These are phyloP conservation scores for Epichloe sp. DNA, from an alignment of 2,329 filamentous ascomycete species.

Conservation along the genomic window DNA sequence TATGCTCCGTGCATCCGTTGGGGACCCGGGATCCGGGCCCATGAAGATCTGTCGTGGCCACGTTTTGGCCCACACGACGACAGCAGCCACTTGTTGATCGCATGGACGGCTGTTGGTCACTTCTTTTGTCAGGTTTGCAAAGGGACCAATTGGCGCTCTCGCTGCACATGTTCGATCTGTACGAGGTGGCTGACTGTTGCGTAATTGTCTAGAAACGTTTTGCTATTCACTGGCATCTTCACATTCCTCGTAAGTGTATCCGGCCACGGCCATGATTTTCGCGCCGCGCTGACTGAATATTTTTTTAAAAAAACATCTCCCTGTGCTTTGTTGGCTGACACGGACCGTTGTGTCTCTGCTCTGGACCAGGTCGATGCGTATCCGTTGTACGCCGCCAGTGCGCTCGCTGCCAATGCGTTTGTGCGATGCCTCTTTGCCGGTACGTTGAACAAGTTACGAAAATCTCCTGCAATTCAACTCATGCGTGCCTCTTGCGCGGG, in stretches of 20 bases:
- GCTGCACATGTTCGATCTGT: constrained; percentile 1
- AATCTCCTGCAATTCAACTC: background rate
- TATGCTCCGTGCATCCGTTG: background rate
- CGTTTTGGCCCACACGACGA: constrained; percentile 1
- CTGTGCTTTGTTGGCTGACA: background rate
- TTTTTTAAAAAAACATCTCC: background rate
- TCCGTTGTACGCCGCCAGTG: constrained; percentile 60
- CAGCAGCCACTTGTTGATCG: background rate
- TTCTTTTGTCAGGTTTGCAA: constrained; percentile 18
- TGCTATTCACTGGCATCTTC: constrained; percentile 75
- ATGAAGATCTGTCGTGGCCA: constrained; percentile 4
- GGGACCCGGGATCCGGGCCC: background rate
- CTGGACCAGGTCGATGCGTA: constrained; percentile 54
- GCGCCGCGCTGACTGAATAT: background rate
- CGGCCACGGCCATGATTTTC: too few species aligned
- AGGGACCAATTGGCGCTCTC: background rate
- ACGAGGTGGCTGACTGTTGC: constrained; percentile 14
- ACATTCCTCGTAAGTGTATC: constrained; percentile 61
- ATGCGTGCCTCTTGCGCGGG: background rate
- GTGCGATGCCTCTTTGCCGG: constrained; percentile 63
- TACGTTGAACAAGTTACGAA: constrained; percentile 18
- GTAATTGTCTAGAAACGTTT: constrained; percentile 43
- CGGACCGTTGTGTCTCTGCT: background rate
- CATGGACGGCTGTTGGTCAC: constrained; percentile 15
- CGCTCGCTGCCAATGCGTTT: constrained; percentile 74